These are phyloP conservation scores for Scutellaria baicalensis DNA, from an alignment of 257 asterid species.

Conservation along the genomic window DNA sequence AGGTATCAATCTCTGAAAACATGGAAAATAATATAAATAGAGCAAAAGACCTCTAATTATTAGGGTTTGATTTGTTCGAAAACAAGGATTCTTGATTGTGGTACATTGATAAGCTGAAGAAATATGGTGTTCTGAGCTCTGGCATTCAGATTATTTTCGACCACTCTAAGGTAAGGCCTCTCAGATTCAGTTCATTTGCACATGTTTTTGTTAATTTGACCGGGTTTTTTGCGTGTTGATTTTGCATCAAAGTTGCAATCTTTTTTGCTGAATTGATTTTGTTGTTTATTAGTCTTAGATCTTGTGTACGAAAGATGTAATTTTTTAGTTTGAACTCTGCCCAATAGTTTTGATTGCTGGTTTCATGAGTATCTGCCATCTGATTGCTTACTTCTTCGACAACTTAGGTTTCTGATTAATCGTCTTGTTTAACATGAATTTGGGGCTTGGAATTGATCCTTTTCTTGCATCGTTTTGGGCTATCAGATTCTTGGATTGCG, in stretches of 20 bases:
- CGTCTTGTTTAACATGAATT: not conserved
- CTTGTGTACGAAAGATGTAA: not conserved
- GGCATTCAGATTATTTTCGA: not conserved
- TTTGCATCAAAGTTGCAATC: slow-evolving; percentile 6
- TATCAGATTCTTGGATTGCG: not conserved
- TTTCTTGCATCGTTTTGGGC: not conserved
- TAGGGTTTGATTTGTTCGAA: slow-evolving; percentile 10
- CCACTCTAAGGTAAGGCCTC: slow-evolving; percentile 25
- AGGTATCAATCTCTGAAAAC: not conserved
- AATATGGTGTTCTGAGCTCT: slow-evolving; percentile 1
- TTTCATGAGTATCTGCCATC: slow-evolving; percentile 8
- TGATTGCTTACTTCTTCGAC: slow-evolving; percentile 1
- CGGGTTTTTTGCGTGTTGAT: not conserved
- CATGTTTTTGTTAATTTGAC: not conserved
- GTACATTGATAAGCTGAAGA: not conserved
- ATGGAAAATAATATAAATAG: not conserved
- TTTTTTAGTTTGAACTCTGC: not conserved
- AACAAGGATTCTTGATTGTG: not conserved
- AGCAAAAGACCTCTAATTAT: not conserved
- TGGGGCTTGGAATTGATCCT: not conserved
- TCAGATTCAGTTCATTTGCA: slow-evolving; percentile 5
- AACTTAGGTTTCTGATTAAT: not conserved
- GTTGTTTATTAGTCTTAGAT: slow-evolving; percentile 16
- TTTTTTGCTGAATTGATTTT: not conserved
- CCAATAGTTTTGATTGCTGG: not conserved